Base-by-base conservation (phyloP, 768 basidiomycete genomes). In the Collybiopsis confluens region DNA sequence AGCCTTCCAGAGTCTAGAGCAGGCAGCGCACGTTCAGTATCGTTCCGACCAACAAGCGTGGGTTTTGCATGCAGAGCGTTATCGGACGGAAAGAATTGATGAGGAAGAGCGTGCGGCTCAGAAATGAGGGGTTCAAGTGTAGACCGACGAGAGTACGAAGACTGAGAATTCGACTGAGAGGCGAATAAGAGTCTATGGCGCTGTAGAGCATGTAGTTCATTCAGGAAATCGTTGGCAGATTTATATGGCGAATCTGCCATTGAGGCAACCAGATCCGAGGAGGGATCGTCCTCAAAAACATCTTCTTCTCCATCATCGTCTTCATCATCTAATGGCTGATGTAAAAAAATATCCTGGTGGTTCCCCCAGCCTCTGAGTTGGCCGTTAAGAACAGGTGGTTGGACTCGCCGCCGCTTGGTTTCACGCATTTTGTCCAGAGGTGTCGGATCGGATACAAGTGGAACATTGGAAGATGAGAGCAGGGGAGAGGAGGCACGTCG, bases 161-260 rank as follows among this genome's bases (percentile, higher is more conserved):
- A 11, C 15, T 52, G 41, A 30, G 27, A 18, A 16, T 42, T 6
- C 20, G 30, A 3, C 36, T 41, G 24, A 42, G 30, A n/a, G 20
- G 43, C 33, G 58, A 56, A 82, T 23, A 82, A 54, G 30, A 81
- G 69, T 46, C 87, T 76, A 61, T 88, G 85, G 51, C 86, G 81
- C 58, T 86, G 77, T 21, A 85, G 73, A 36, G 81, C 74, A 43
- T 56, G 89, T 48, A 90, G 64, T 60, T 90, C 82, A 54, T 86
- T 82, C 35, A 92, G 78, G 58, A 88, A 69, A 44, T 59, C 77
- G 67, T 92, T 92, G 53, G 79, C 72, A 28, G 73, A 69, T 62
- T 78, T 77, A 70, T 91, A 92, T 57, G 78, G 69, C 61, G 69
- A 61, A 48, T 60, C 46, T 45, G 65, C 66, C 35, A 20, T 7